Conservation (phyloP, 768 basidiomycete genomes). For the Mycena metata region DNA sequence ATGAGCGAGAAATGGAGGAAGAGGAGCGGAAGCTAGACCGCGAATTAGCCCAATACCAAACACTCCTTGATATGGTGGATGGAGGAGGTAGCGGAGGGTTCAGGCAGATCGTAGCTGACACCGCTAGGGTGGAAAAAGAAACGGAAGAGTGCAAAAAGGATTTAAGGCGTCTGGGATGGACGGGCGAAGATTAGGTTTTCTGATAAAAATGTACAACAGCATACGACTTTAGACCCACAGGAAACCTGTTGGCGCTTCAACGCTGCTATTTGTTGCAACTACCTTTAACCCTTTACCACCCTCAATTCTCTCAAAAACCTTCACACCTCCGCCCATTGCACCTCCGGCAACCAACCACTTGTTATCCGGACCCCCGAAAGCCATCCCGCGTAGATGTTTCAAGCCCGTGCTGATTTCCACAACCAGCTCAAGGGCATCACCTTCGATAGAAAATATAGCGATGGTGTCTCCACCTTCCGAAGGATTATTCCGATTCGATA, state of each 20-base stretch:
- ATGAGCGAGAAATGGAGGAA: constrained; percentile 51
- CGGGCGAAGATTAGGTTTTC: constrained; percentile 48
- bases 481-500: constrained; percentile 83
- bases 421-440: constrained; percentile 63
- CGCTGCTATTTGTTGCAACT: constrained; percentile 59
- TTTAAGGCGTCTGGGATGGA: constrained; percentile 65
- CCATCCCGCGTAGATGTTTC: constrained; percentile 77
- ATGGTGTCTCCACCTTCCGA: constrained; percentile 79
- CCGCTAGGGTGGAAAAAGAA: constrained; percentile 60
- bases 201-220: neutral
- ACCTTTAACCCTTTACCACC: constrained; percentile 69
- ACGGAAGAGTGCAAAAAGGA: constrained; percentile 65
- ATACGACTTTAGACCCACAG: constrained; percentile 58
- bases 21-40: constrained; percentile 55
- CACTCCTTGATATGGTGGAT: constrained; percentile 57
- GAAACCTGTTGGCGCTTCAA: constrained; percentile 68
- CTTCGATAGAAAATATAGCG: constrained; percentile 72
- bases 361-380: constrained; percentile 72
- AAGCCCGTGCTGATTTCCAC: constrained; percentile 78
- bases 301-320: constrained; percentile 76
- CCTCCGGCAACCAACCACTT: constrained; percentile 78
- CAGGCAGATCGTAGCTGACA: constrained; percentile 62
- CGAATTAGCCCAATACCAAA: constrained; percentile 58
- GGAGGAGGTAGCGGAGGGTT: constrained; percentile 55
- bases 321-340: constrained; percentile 72